A percentile compares a stretch with the other conserved stretches of the same genome.
Evolutionary conservation across 2,329 filamentous ascomycete species (phyloP).

Genomic region (Colletotrichum melonis): DNA sequence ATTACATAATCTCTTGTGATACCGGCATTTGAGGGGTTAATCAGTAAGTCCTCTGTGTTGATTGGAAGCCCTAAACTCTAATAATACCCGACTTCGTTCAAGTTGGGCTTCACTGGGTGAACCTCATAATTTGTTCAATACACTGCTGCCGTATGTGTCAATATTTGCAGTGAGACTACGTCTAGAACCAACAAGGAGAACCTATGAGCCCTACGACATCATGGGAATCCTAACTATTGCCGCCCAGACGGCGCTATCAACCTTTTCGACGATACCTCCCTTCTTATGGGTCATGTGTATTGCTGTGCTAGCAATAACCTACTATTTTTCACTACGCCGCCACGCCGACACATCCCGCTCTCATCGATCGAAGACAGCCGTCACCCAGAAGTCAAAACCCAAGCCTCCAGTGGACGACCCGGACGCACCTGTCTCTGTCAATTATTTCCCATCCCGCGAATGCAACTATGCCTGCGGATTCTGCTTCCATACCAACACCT

Average conservation of each 20-base stretch:
- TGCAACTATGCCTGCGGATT: slow-evolving; percentile 55
- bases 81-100: neutral
- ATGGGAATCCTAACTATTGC: neutral
- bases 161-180: neutral
- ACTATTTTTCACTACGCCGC: neutral
- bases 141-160: too few relatives aligned
- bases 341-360: neutral
- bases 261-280: neutral
- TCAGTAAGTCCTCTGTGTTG: neutral
- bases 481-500: slow-evolving; percentile 67
- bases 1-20: neutral
- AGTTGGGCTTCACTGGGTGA: neutral
- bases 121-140: too few relatives aligned
- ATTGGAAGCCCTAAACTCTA: neutral
- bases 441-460: slow-evolving; percentile 34
- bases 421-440: slow-evolving; percentile 32
- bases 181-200: neutral
- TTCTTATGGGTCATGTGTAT: neutral
- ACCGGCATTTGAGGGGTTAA: neutral
- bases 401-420: neutral
- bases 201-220: neutral
- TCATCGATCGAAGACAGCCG: neutral
- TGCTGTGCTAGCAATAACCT: neutral
- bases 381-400: neutral
- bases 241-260: neutral